These are phyloP conservation scores for Eutrema yunnanense DNA, from an alignment of 345 rosid genomes.

Conservation along the genomic window DNA sequence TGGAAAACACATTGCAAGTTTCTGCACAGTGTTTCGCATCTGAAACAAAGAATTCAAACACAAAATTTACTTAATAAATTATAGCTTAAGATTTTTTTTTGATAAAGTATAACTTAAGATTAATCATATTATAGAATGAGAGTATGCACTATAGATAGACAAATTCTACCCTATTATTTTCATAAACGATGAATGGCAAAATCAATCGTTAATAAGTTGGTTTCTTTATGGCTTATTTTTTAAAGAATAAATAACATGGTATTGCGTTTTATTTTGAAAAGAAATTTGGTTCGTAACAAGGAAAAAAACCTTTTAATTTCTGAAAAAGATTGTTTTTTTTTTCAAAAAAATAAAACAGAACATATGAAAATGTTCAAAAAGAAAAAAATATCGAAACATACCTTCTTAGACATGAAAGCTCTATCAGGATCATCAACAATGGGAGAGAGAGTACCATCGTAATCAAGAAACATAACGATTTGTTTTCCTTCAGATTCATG, in stretches of 20 bases:
- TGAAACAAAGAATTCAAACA: constrained; percentile 9
- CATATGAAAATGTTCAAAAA: not conserved
- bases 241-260: not conserved
- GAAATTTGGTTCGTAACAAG: not conserved
- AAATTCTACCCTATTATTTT: too few species aligned
- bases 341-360: too few species aligned
- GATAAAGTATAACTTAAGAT: too few species aligned
- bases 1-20: constrained; percentile 58
- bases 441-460: constrained; percentile 89
- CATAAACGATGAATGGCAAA: too few species aligned
- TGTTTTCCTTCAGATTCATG: constrained; percentile 60
- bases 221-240: not conserved
- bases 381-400: constrained; percentile 1
- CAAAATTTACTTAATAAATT: not conserved
- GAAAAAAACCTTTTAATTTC: not conserved
- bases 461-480: constrained; percentile 84
- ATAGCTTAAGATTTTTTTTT: not conserved
- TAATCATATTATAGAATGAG: not conserved
- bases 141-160: not conserved
- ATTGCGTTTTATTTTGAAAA: too few species aligned
- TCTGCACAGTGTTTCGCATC: constrained; percentile 85
- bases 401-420: constrained; percentile 82
- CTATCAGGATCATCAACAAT: constrained; percentile 87
- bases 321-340: not conserved
- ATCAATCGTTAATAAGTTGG: not conserved